Percentiles rank a stretch among this genome's conserved stretches.
Conservation (phyloP, 768 basidiomycete genomes). For the Hydnum rufescens region DNA sequence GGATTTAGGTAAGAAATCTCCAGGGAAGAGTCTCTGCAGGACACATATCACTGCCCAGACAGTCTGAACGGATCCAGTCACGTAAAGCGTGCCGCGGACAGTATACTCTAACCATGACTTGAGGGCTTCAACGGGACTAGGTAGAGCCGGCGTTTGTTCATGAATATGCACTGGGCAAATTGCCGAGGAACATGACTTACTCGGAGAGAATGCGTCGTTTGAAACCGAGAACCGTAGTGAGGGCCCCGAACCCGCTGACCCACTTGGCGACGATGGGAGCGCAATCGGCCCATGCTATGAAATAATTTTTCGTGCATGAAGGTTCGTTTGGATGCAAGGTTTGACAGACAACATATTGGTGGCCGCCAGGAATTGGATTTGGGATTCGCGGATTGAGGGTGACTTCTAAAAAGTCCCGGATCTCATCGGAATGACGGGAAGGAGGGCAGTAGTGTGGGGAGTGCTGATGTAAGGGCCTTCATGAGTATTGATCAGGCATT, state of each 20-base stretch:
- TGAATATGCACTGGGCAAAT: background rate
- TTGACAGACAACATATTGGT: constrained; percentile 4
- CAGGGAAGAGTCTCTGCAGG: constrained; percentile 6
- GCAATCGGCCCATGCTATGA: constrained; percentile 1
- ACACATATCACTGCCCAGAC: constrained; percentile 7
- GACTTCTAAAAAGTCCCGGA: background rate
- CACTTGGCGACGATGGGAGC: constrained; percentile 5
- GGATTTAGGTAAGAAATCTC: background rate
- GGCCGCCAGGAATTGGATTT: background rate
- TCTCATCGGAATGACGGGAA: background rate
- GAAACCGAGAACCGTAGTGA: background rate
- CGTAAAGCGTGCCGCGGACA: constrained; percentile 5
- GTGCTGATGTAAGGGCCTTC: constrained; percentile 1
- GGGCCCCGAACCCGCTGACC: constrained; percentile 6
- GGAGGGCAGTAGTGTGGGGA: constrained; percentile 6
- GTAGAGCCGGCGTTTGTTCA: background rate
- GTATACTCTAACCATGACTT: constrained; percentile 1
- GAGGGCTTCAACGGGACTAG: background rate
- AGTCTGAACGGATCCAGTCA: constrained; percentile 7
- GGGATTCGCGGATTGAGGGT: constrained; percentile 1
- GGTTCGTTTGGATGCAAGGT: constrained; percentile 5
- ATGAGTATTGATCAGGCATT: background rate
- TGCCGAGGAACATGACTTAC: background rate
- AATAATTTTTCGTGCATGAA: constrained; percentile 7
- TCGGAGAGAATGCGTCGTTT: background rate